Conservation (phyloP, 768 basidiomycete genomes). For the Cystofilobasidium bisporidii region DNA sequence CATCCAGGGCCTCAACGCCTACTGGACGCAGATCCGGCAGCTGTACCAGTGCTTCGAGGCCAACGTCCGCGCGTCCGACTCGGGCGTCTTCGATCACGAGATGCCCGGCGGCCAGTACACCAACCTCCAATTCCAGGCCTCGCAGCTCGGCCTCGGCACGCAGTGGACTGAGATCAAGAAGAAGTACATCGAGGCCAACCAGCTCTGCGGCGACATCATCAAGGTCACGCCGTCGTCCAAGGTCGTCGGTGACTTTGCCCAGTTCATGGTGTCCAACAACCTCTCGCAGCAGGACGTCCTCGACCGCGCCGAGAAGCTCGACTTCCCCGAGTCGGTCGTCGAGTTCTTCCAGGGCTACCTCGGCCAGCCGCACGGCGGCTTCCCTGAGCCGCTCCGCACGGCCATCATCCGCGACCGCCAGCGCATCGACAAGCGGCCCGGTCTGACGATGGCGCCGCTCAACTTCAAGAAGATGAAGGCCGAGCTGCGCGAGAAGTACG, state of each 20-base stretch:
- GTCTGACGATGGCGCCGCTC: constrained; percentile 71
- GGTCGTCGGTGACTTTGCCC: constrained; percentile 97
- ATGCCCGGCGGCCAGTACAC: constrained; percentile 73
- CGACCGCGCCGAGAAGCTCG: constrained; percentile 73
- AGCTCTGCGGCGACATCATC: constrained; percentile 95
- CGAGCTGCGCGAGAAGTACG: constrained; percentile 84
- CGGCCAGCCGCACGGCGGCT: constrained; percentile 93
- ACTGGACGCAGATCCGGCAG: constrained; percentile 95
- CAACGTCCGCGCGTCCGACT: constrained; percentile 92
- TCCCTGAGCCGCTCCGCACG: constrained; percentile 91
- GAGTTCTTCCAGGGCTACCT: constrained; percentile 65
- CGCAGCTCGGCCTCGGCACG: constrained; percentile 89
- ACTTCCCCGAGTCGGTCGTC: constrained; percentile 85
- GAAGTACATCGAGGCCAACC: constrained; percentile 97
- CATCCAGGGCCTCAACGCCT: constrained; percentile 91
- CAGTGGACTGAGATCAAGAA: constrained; percentile 96
- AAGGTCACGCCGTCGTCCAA: constrained; percentile 99
- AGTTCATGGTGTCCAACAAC: constrained; percentile 96
- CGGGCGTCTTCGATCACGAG: constrained; percentile 96
- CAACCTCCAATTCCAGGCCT: constrained; percentile 76
- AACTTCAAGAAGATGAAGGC: constrained; percentile 95
- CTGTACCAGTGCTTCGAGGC: constrained; percentile 97
- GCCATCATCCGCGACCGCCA: constrained; percentile 87
- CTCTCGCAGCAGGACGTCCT: constrained; percentile 78
- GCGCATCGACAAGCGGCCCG: constrained; percentile 87